Evolutionary conservation across 208 protist species (phyloP), one percentile per base, ranked within the genome.

Genomic region (Acanthamoeba culbertsoni): DNA sequence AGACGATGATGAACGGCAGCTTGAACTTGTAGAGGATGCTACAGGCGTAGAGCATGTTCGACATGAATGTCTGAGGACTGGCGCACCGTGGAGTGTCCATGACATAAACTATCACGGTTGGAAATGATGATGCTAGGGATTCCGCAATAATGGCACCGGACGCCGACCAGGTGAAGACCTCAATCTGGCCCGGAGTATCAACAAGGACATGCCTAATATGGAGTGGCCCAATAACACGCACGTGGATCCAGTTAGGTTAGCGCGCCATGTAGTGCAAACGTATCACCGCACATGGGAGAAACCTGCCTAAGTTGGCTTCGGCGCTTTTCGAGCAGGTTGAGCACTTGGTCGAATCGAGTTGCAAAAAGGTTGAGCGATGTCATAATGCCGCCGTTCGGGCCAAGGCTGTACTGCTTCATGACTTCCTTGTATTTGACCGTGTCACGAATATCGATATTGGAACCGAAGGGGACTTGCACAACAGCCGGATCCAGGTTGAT

Each of bases 171-270:
- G 98, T 99, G 95, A 99, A 99, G 26, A 99, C 98, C 95, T 99
- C 99, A 77, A 99, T 99, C 96, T 99, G 99, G 0, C 99, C 99
- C 8, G 99, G 99, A 26, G 99, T 99, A 95, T 99, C 99, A n/a
- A 99, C 95, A 16, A 99, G 95, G 37, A 99, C 97, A 95, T 99
- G 99, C 37, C 99, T 98, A 1, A 20, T 26, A 28, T 23, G 7
- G 31, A 14, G 23, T 33, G 18, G 5, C 42, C 7, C 42, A 8
- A 75, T 62, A 26, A 62, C 55, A 62, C 26, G 55, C 26, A 62
- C 23, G 55, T 26, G 55, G 20, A 26, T 26, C 23, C 26, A 35
- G 48, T 55, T 18, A 55, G 48, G 12, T 8, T 55, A 23, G 63
- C 37, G 45, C 16, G 55, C 28, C 28, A 33, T 63, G 20, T 35